Evolutionary conservation across 23 red algal species (phyloP), one percentile per base, ranked within the genome.

Genomic region (Gracilaria gracilis): DNA sequence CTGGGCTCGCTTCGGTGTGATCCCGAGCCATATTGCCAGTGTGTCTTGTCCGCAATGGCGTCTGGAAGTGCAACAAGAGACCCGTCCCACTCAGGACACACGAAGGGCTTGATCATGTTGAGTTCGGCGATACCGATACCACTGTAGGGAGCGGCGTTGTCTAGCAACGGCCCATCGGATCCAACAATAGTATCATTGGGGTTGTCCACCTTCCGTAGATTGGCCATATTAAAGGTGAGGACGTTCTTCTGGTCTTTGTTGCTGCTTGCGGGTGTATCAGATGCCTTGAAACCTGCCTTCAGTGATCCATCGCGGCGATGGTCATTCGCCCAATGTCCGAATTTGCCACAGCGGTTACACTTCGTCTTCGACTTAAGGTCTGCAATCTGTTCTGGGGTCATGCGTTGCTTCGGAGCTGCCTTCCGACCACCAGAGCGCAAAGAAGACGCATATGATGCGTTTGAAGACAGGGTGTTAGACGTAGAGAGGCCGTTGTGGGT

Each of bases 11-110:
- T 84, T 8, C 75, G 0, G 37, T 92, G 89, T 27, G 75, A 23
- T 13, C 89, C 89, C 21, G 9, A 20, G 0, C 78, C 89, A 64
- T 92, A 92, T 50, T 92, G 76, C 78, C 89, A 92, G 53, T 50
- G 44, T 2, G 89, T 59, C 35, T 42, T 37, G n/a, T 84, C 78
- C 2, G 80, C 32, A 25, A 84, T 35, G 12, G 54, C 46, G 3
- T 92, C 67, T 59, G 89, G 62, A 19, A 92, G 13, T 35, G 39
- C 33, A 27, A 38, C 75, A 7, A 90, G 32, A 3, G 27, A n/a
- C 33, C 59, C 28, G 35, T 90, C 51, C 57, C 51, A 90, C 21
- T 90, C 71, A 32, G 87, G 75, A 21, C 49, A 49, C 8, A 90
- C 51, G 19, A 80, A 20, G 1, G 7, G 13, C 11, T 55, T 34